A percentile compares a stretch with the other conserved stretches of the same genome.
phyloP scores from a whole-genome alignment of 192 early-diverging fungal species.

The Dissophora ornata region DNA sequence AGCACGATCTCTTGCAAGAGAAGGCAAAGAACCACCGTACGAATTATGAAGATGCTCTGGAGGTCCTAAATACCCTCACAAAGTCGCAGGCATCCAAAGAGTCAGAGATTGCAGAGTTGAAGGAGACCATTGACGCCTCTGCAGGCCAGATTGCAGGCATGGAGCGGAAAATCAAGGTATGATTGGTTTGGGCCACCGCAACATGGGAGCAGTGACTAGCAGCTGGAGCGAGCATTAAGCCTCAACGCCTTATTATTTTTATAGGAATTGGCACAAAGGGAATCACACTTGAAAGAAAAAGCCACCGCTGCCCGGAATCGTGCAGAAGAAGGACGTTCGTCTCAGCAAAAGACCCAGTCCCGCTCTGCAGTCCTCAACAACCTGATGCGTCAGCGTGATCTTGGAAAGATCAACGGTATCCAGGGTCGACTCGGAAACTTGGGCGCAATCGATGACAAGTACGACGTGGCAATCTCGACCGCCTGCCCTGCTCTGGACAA shows the following conservation, averaged over 20 bases:
- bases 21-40: slow-evolving; percentile 63
- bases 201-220: not conserved
- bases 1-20: slow-evolving; percentile 80
- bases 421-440: slow-evolving; percentile 92
- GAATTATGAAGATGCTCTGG: slow-evolving; percentile 71
- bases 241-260: too few relatives aligned
- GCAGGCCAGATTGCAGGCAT: slow-evolving; percentile 44
- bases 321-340: slow-evolving; percentile 75
- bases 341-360: slow-evolving; percentile 71
- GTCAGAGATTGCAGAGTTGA: slow-evolving; percentile 58
- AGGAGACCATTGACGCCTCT: slow-evolving; percentile 45
- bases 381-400: slow-evolving; percentile 76
- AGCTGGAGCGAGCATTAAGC: too few relatives aligned
- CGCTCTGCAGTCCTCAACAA: slow-evolving; percentile 75
- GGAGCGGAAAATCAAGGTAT: slow-evolving; percentile 52
- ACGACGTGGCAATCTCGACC: slow-evolving; percentile 96
- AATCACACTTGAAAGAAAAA: slow-evolving; percentile 24
- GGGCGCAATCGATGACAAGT: slow-evolving; percentile 93
- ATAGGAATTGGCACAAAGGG: slow-evolving; percentile 34
- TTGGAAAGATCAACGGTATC: slow-evolving; percentile 81
- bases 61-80: slow-evolving; percentile 38
- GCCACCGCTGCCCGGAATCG: slow-evolving; percentile 64
- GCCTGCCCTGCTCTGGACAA: slow-evolving; percentile 84
- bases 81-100: slow-evolving; percentile 55
- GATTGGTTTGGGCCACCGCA: not conserved